Percentiles rank a stretch among this genome's conserved stretches.
Evolutionary conservation across 1,139 yeast species (phyloP).

Genomic region (Suhomyces anneliseae): DNA sequence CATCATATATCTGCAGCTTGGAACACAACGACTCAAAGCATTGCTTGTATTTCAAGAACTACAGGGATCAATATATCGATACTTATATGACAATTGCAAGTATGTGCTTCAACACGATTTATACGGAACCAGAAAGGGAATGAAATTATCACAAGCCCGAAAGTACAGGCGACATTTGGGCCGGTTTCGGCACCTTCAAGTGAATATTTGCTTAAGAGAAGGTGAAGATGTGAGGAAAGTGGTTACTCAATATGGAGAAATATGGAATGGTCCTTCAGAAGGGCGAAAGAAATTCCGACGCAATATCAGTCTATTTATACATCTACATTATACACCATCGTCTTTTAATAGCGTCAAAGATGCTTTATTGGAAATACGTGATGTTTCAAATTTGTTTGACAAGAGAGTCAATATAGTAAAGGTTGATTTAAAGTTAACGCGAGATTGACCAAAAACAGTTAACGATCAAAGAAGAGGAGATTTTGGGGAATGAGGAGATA

Average conservation of each 20-base stretch:
- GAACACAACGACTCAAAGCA: constrained; percentile 7
- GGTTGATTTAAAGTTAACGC: constrained; percentile 6
- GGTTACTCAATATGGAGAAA: constrained; percentile 1
- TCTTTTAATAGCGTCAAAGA: constrained; percentile 7
- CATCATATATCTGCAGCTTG: constrained; percentile 4
- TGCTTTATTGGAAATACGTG: constrained; percentile 4
- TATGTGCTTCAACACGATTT: constrained; percentile 8
- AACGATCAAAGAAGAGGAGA: too few species aligned
- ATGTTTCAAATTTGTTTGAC: constrained; percentile 5
- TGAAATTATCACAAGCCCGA: constrained; percentile 3
- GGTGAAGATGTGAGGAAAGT: constrained; percentile 5
- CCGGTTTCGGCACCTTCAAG: constrained; percentile 3
- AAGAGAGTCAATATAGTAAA: constrained; percentile 2
- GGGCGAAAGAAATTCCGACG: background rate
- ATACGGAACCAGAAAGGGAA: background rate
- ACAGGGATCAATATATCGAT: constrained; percentile 8
- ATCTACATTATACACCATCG: constrained; percentile 4
- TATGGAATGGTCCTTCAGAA: background rate
- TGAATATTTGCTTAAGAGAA: constrained; percentile 7
- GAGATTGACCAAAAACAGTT: background rate
- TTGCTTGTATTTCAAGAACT: constrained; percentile 9
- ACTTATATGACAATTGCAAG: constrained; percentile 12
- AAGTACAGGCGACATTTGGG: constrained; percentile 3
- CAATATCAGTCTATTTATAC: constrained; percentile 3
- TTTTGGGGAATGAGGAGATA: too few species aligned